These are phyloP conservation scores for Naganishia antarctica DNA, from an alignment of 768 basidiomycete species.

Conservation along the genomic window DNA sequence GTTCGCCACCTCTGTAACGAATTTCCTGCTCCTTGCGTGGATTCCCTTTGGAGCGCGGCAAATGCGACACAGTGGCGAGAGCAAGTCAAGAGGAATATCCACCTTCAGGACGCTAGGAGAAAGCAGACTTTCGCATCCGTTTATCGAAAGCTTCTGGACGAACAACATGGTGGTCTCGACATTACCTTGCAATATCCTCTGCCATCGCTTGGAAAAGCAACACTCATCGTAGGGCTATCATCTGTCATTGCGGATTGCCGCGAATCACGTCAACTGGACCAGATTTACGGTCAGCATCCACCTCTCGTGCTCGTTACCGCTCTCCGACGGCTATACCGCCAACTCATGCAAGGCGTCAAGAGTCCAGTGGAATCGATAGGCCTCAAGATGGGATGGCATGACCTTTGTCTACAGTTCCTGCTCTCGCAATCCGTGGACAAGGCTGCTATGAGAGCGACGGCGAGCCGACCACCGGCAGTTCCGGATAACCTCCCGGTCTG, in stretches of 20 bases:
- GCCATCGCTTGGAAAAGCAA: slow-evolving; percentile 10
- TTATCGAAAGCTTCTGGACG: slow-evolving; percentile 17
- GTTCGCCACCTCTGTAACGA: slow-evolving; percentile 23
- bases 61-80: slow-evolving; percentile 20
- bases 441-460: slow-evolving; percentile 10
- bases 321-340: slow-evolving; percentile 12
- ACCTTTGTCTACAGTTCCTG: slow-evolving; percentile 17
- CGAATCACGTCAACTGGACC: slow-evolving; percentile 12
- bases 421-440: slow-evolving; percentile 19
- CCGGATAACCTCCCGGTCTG: slow-evolving; percentile 20
- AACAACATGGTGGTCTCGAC: slow-evolving; percentile 13
- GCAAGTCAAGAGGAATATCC: background rate
- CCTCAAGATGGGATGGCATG: slow-evolving; percentile 22
- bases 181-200: slow-evolving; percentile 15
- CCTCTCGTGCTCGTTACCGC: slow-evolving; percentile 14
- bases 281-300: slow-evolving; percentile 13
- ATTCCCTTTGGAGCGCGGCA: slow-evolving; percentile 16
- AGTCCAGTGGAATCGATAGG: slow-evolving; percentile 9
- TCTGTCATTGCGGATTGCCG: slow-evolving; percentile 21
- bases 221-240: slow-evolving; percentile 13
- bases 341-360: slow-evolving; percentile 6
- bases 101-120: background rate
- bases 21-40: slow-evolving; percentile 8
- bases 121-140: slow-evolving; percentile 13
- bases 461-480: slow-evolving; percentile 15